Base-by-base conservation (phyloP, 2,329 filamentous ascomycete genomes). In the Botryotinia globosa region DNA sequence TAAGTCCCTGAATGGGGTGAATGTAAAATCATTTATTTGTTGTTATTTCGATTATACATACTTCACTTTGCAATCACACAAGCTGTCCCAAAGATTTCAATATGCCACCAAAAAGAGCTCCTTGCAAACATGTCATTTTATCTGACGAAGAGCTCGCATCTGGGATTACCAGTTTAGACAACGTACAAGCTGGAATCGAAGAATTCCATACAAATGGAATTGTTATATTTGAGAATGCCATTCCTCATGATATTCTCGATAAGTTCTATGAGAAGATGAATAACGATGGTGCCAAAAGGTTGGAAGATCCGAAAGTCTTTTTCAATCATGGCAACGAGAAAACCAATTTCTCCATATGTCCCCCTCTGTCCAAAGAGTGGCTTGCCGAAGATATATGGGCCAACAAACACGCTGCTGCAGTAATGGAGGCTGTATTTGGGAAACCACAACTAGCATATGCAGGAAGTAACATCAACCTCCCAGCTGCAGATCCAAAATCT, bases 281-380 rank as follows among this genome's bases (percentile, higher is more conserved):
- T 65, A 8, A 12, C 5, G 72, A 72, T 34, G 61, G 39, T 10
- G 37, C 32, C 34, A n/a, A 51, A 34, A 65, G 48, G 44, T 45
- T 73, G 29, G 29, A 74, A 51, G 42, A 73, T 63, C 67, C 67
- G 7, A 4, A 16, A 4, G 39, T 70, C 5, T 34, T 18, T 32
- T 73, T 64, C 68, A 74, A 74, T n/a, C 42, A n/a, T 76, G 68
- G 87, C 85, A 75, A 91, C 90, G 88, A 77, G 16, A 82, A 81
- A 3, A 79, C 80, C 0, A 84, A 84, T 73, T 83, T 84, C 76
- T 81, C 83, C 67, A 82, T 83, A 74, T 82, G 81, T 39, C 82
- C 83, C 0, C 81, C 82, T 1, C 77, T 81, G 16, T 78, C 78
- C 20, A 73, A 75, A 22, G 77, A 80, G 0, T 80, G 81, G 56